Base-by-base conservation (phyloP, 305 asterid genomes). In the Euphrasia arctica region DNA sequence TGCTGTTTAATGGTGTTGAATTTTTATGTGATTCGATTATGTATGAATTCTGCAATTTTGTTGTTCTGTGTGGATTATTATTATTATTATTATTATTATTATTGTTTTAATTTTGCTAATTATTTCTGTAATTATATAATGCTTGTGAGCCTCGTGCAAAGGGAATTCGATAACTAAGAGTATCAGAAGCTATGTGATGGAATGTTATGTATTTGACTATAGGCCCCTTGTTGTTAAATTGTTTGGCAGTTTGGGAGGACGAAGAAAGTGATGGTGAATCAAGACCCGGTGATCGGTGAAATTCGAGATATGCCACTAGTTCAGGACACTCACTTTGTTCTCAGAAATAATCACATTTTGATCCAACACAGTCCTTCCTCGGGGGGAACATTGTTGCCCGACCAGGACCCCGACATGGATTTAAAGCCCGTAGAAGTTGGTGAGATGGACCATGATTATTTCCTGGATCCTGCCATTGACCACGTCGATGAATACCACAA, bases 311-410 rank as follows among this genome's bases (percentile, higher is more conserved):
- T 70, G 73, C 68, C 83, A 1, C 25, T 70, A 25, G 78, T 47
- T 75, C 79, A 75, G 69, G 73, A 79, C 62, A 74, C 58, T 11
- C 81, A 78, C 71, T 66, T 72, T 60, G 85, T 70, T 62, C 74
- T 54, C 68, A 62, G 58, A 50, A 50, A 13, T 51, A 68, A 67
- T 45, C 72, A 69, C 66, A 22, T 72, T 64, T 65, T 62, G 58
- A 48, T 68, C 62, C 77, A 63, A 63, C 77, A 61, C 72, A 74
- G 58, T 54, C 72, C 57, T 47, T 52, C 82, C 32, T 60, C 77
- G n/a, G 80, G 62, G 22, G 22, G 22, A 66, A 49, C 69, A 13
- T 42, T 74, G 65, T 79, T 59, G 10, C 76, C 70, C 52, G 68
- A 43, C 63, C 75, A 56, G 3, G 79, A 73, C 34, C 73, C 68